These are phyloP conservation scores for Linaria vulgaris DNA, from an alignment of 257 asterid species.

Conservation along the genomic window DNA sequence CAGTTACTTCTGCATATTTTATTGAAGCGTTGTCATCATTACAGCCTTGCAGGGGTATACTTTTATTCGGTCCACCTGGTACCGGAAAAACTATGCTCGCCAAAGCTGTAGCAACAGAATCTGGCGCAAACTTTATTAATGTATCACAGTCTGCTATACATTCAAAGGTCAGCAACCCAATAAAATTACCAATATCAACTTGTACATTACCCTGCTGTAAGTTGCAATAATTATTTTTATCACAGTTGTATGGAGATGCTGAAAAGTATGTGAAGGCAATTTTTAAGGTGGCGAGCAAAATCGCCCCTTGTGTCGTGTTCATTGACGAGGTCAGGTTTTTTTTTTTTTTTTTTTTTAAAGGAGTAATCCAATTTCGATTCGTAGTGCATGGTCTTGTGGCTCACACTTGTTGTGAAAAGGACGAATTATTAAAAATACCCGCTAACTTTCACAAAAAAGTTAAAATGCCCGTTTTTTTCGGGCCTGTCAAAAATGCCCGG, in stretches of 20 bases:
- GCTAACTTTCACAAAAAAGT: too few species aligned
- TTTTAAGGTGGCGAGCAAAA: conserved; percentile 31
- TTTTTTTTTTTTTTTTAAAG: neutral
- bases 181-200: neutral
- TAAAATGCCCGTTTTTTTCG: too few species aligned
- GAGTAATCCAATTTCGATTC: neutral
- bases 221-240: conserved; percentile 5
- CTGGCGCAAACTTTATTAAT: conserved; percentile 41
- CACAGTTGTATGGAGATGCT: conserved; percentile 38
- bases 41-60: conserved; percentile 46
- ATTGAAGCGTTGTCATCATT: neutral
- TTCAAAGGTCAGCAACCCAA: conserved; percentile 29
- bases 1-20: neutral
- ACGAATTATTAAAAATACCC: too few species aligned
- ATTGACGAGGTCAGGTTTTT: conserved; percentile 31
- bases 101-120: conserved; percentile 47
- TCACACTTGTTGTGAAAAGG: conserved; percentile 8
- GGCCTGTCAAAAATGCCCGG: too few species aligned
- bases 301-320: conserved; percentile 35
- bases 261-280: conserved; percentile 37
- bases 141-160: conserved; percentile 34
- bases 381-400: neutral
- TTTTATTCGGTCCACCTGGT: conserved; percentile 50
- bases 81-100: conserved; percentile 50
- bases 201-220: neutral